Base-by-base conservation (phyloP, 306 rosid species). In the Castanea crenata region DNA sequence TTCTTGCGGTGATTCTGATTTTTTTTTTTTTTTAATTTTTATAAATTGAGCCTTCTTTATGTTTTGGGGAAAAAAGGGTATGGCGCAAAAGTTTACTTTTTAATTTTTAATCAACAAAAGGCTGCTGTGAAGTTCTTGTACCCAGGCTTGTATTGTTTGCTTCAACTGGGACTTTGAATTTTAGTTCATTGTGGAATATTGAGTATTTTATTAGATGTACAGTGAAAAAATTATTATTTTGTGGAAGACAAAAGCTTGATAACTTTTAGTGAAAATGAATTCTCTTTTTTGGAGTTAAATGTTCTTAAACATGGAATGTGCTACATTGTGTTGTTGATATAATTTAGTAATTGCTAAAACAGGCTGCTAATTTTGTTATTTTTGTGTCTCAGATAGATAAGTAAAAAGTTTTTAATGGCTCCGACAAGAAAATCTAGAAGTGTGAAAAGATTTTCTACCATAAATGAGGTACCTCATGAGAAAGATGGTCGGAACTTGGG, bases 351-450 rank as follows among this genome's bases (percentile, higher is more conserved):
- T 44, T 35, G 16, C 51, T 76, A 4, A 14, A 25, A 29, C 15
- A 31, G 6, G 46, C 67, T 29, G 57, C 78, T 44, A 32, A 38
- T 58, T 64, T 79, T 31, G 11, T 14, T 41, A 4, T 68, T 86
- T 19, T 7, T 71, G 46, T 81, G 68, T 59, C 76, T 78, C 93
- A 83, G 89, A 75, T 68, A 73, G 74, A 35, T 49, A 77, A 63
- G 2, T 67, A 18, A 10, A 35, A 59, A 72, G 72, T 61, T 14
- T 44, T 82, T 71, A 25, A 92, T 90, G 97, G 93, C 97, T 5
- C 97, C 97, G 2, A 61, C 88, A 44, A 91, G 82, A 84, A 89
- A 89, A 73, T 63, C 88, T 18, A 87, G 86, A 76, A 73, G 83
- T 69, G 80, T 82, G 73, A 91, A 85, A 82, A 82, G 90, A 68